Base-by-base conservation (phyloP, 176 grass and related monocot genomes). In the Cymbopogon citratus region DNA sequence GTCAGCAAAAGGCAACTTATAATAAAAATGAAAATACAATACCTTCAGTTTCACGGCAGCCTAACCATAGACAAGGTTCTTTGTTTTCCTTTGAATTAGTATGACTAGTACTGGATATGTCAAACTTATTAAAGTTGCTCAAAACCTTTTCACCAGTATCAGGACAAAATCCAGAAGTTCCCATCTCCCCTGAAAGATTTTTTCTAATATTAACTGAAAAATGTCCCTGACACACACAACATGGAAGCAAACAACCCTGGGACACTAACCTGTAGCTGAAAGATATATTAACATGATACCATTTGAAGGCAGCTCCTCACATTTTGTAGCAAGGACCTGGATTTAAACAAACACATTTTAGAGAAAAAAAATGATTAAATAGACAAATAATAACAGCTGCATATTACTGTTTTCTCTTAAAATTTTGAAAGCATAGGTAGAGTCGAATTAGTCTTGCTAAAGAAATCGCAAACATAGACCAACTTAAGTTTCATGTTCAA, bases 291-390 rank as follows among this genome's bases (percentile, higher is more conserved):
- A 84, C 76, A 94, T 72, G 49, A 98, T 87, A 76, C 92, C 88
- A 51, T 98, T 93, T 18, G 25, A 75, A 21, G 90, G 95, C 15
- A 98, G 95, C 75, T 98, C 95, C 74, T 94, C 92, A 31, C 95
- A 98, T 89, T 92, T 94, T 68, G 95, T 94, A 16, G 95, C 86
- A 70, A 98, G 90, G 66, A 98, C 92, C 95, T 98, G 70, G 27
- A 86, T 76, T 62, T 84, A 39, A 9, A 83, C 9, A 21, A 5
- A 39, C 8, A 21, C 3, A 36, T 14, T 57, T 87, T 79, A 56
- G 33, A 28, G 7, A 28, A 11, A 38, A 72, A 19, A n/a, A 15
- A 72, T 71, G 49, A 36, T 19, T 25, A 51, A 8, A 39, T 78
- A 12, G 35, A 12, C 5, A 12, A 65, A 54, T 9, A 70, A 69